Percentiles rank a stretch among this genome's conserved stretches.
These are phyloP conservation scores for Yamadazyma diospyri DNA, from an alignment of 1,139 yeast species.

Conservation along the genomic window DNA sequence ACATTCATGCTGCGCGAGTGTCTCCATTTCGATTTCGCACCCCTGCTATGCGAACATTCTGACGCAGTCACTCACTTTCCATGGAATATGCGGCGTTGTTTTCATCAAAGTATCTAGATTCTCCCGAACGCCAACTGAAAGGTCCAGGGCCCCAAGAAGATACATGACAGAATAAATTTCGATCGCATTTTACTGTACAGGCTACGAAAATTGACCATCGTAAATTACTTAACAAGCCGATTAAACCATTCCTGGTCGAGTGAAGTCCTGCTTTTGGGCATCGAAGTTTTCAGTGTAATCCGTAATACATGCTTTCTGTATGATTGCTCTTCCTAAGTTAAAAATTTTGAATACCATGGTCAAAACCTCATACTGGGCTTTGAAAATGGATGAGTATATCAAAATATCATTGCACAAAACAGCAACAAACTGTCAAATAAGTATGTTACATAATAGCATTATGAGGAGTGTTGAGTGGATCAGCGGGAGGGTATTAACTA, in stretches of 20 bases:
- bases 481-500: no score
- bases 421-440: no score
- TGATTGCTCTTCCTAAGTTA: slow-evolving; percentile 22
- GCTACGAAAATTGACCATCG: slow-evolving; percentile 41
- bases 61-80: slow-evolving; percentile 10
- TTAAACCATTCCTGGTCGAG: not conserved
- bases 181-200: slow-evolving; percentile 37
- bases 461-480: no score
- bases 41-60: no score
- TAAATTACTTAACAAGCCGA: slow-evolving; percentile 11
- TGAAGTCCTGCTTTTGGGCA: not conserved
- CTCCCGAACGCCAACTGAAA: slow-evolving; percentile 23
- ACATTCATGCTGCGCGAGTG: no score
- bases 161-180: slow-evolving; percentile 47
- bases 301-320: slow-evolving; percentile 17
- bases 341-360: slow-evolving; percentile 30
- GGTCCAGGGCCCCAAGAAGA: slow-evolving; percentile 64
- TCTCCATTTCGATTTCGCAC: no score
- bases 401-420: slow-evolving; percentile 40
- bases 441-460: no score
- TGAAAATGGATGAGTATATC: slow-evolving; percentile 43
- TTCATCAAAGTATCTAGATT: slow-evolving; percentile 5
- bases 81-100: slow-evolving; percentile 9
- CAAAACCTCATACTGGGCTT: slow-evolving; percentile 32
- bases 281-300: slow-evolving; percentile 9